A percentile compares a stretch with the other conserved stretches of the same genome.
Evolutionary conservation across 2,329 filamentous ascomycete species (phyloP).

Genomic region (Venturia aucupariae): DNA sequence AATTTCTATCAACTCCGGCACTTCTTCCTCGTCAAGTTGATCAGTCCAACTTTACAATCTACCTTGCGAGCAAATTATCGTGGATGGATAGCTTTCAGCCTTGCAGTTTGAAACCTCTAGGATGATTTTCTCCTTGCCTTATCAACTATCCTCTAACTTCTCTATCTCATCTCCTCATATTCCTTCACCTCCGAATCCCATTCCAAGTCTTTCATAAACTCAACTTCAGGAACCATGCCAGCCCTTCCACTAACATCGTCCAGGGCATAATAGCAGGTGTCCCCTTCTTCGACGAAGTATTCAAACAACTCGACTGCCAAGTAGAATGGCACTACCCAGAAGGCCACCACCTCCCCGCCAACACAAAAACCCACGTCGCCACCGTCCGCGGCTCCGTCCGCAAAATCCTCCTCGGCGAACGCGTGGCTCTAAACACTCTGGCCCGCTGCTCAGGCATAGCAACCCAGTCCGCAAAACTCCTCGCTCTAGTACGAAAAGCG

Average conservation of each 20-base stretch:
- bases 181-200: neutral
- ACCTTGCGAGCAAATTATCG: too few species aligned
- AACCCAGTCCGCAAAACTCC: conserved; percentile 46
- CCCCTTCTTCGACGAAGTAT: conserved; percentile 93
- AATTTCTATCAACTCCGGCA: too few species aligned
- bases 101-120: too few species aligned
- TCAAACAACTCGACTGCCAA: conserved; percentile 77
- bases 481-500: conserved; percentile 43
- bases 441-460: conserved; percentile 88
- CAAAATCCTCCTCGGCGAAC: conserved; percentile 78
- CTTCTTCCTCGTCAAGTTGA: too few species aligned
- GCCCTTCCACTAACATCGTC: conserved; percentile 8
- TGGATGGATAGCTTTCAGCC: too few species aligned
- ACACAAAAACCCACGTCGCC: conserved; percentile 50
- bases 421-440: conserved; percentile 84
- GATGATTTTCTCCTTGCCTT: too few species aligned
- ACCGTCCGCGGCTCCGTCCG: conserved; percentile 79
- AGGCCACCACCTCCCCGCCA: conserved; percentile 58
- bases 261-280: conserved; percentile 79
- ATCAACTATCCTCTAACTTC: too few species aligned
- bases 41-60: too few species aligned
- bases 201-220: too few species aligned
- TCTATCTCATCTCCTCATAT: too few species aligned
- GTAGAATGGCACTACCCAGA: conserved; percentile 82
- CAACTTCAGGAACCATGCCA: too few species aligned